Conservation (phyloP, 306 rosid genomes). For the Chamaecrista fasciculata region DNA sequence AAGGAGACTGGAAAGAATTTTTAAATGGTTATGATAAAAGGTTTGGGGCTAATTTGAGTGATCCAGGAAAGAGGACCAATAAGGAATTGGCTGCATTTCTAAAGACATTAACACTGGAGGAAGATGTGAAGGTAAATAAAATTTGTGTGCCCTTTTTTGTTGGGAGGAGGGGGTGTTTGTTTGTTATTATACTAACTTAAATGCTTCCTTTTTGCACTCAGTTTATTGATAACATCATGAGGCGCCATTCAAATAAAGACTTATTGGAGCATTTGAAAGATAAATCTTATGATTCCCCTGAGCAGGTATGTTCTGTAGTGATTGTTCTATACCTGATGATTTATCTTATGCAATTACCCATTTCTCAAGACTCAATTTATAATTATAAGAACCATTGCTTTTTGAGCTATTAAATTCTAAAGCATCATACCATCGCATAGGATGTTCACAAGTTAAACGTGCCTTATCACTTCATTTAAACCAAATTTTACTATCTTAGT, state of each 20-base stretch:
- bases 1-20: slow-evolving; percentile 86
- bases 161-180: background rate
- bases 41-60: slow-evolving; percentile 70
- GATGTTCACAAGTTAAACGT: background rate
- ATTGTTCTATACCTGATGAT: slow-evolving; percentile 3
- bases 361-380: slow-evolving; percentile 13
- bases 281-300: slow-evolving; percentile 47
- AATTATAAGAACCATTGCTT: background rate
- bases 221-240: slow-evolving; percentile 57
- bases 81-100: slow-evolving; percentile 60
- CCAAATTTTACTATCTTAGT: background rate
- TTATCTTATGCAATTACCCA: background rate
- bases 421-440: background rate
- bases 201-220: slow-evolving; percentile 26
- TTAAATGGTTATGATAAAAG: slow-evolving; percentile 47
- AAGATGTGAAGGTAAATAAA: slow-evolving; percentile 51
- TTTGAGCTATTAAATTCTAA: background rate
- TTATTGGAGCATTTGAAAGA: slow-evolving; percentile 35
- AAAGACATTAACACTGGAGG: slow-evolving; percentile 48
- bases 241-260: slow-evolving; percentile 49
- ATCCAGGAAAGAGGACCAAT: slow-evolving; percentile 66
- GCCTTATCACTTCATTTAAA: slow-evolving; percentile 1
- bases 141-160: background rate
- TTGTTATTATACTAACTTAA: slow-evolving; percentile 1
- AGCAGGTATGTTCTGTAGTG: slow-evolving; percentile 53